These are phyloP conservation scores for Tetragonia tetragonoides DNA, from an alignment of 148 eudicot species.

Conservation along the genomic window DNA sequence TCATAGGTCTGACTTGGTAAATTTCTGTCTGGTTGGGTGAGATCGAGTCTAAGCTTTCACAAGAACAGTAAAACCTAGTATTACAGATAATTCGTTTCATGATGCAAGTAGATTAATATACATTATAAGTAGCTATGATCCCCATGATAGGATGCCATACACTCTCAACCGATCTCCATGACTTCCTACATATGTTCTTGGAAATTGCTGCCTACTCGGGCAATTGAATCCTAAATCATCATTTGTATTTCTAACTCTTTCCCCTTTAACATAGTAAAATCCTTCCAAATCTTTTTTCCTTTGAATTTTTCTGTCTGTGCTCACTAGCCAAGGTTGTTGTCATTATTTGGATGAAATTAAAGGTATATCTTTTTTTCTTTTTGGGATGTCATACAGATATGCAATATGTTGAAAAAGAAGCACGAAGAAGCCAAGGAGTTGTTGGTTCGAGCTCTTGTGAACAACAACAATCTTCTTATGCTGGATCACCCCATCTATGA, in stretches of 20 bases:
- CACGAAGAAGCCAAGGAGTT: conserved; percentile 95
- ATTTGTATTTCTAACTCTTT: background rate
- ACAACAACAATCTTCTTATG: conserved; percentile 82
- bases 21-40: too few relatives aligned
- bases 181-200: background rate
- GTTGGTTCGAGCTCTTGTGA: conserved; percentile 70
- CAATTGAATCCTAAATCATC: background rate
- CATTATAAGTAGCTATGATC: too few relatives aligned
- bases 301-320: background rate
- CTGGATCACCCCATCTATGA: conserved; percentile 70
- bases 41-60: too few relatives aligned
- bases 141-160: background rate
- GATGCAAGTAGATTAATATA: too few relatives aligned
- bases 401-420: conserved; percentile 76
- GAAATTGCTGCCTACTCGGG: background rate
- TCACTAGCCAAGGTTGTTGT: background rate
- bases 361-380: background rate
- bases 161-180: background rate
- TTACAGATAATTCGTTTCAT: background rate
- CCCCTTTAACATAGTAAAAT: background rate
- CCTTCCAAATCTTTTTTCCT: background rate
- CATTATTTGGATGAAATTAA: too few relatives aligned
- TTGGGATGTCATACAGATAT: conserved; percentile 53
- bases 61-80: too few relatives aligned
- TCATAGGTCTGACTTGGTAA: too few relatives aligned